Conservation (phyloP, 1,284 basidiomycete genomes). For the Heterobasidion parviporum region DNA sequence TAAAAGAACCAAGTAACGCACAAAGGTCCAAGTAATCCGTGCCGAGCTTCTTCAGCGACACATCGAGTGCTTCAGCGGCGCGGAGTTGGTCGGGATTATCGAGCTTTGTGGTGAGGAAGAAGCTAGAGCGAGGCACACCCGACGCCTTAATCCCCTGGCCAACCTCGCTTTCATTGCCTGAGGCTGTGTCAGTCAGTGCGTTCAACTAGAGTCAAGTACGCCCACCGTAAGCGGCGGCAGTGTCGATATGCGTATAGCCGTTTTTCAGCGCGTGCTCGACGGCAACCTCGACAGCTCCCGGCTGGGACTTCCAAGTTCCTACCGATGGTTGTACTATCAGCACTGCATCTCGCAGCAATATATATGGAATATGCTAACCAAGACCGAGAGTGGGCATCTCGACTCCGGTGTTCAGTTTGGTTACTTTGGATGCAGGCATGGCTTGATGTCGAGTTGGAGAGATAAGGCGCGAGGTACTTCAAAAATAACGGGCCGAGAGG, state of each 20-base stretch:
- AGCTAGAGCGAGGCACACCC: constrained; percentile 54
- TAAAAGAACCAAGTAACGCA: constrained; percentile 22
- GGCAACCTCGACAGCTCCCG: constrained; percentile 55
- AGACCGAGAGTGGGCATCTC: constrained; percentile 72
- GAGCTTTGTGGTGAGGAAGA: constrained; percentile 77
- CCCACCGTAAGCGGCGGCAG: constrained; percentile 36
- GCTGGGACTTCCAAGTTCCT: constrained; percentile 76
- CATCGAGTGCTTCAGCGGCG: constrained; percentile 57
- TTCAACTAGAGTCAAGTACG: background rate
- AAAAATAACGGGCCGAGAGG: too few relatives aligned
- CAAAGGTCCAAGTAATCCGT: constrained; percentile 75
- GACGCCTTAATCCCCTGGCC: constrained; percentile 72
- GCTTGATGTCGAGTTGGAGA: background rate
- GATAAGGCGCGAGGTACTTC: background rate
- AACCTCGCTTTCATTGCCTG: constrained; percentile 61
- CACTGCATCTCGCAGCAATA: background rate
- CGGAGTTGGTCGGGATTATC: constrained; percentile 64
- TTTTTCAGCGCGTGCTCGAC: constrained; percentile 66
- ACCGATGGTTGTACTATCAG: background rate
- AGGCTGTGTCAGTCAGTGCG: background rate
- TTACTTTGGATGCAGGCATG: constrained; percentile 10
- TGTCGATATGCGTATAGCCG: constrained; percentile 75
- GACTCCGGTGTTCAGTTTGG: constrained; percentile 59
- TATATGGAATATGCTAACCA: constrained; percentile 32
- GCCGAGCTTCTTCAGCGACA: constrained; percentile 62